Conservation (phyloP, 2,329 filamentous ascomycete genomes). For the Keithomyces neogunnii region DNA sequence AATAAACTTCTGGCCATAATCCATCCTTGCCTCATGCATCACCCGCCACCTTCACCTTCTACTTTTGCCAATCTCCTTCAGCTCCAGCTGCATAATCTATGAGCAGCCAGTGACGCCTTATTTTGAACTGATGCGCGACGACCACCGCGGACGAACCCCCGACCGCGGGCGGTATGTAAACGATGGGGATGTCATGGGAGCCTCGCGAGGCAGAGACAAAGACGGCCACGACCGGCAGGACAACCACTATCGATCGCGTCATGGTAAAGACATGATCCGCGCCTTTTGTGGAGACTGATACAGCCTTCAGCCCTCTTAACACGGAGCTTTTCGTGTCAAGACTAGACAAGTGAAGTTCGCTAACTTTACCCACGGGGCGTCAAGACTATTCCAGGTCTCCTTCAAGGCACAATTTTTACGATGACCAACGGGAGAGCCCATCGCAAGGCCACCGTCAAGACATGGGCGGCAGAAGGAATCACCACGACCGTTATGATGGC, state of each 20-base stretch:
- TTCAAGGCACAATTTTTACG: conserved; percentile 27
- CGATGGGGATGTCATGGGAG: conserved; percentile 5
- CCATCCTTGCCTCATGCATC: too few species aligned
- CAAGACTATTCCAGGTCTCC: conserved; percentile 36
- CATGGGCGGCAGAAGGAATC: conserved; percentile 15
- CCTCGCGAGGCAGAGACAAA: conserved; percentile 14
- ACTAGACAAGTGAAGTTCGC: conserved; percentile 20
- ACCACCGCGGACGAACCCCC: conserved; percentile 24
- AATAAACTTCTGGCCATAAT: too few species aligned
- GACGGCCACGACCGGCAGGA: conserved; percentile 20
- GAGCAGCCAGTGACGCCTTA: background rate
- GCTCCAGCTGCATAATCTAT: too few species aligned
- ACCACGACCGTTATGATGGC: conserved; percentile 17
- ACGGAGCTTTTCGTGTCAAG: conserved; percentile 1
- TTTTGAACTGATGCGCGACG: conserved; percentile 34
- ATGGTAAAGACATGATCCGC: conserved; percentile 38
- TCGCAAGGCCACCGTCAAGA: conserved; percentile 16
- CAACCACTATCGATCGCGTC: conserved; percentile 37
- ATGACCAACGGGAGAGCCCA: conserved; percentile 23
- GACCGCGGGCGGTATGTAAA: conserved; percentile 16
- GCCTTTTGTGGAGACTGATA: conserved; percentile 17
- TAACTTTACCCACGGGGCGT: conserved; percentile 36
- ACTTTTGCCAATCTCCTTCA: background rate
- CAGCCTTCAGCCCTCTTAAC: conserved; percentile 6
- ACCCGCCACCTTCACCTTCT: too few species aligned